Conservation (phyloP, 2,329 filamentous ascomycete genomes). For the Fusarium sterilihyphosum region DNA sequence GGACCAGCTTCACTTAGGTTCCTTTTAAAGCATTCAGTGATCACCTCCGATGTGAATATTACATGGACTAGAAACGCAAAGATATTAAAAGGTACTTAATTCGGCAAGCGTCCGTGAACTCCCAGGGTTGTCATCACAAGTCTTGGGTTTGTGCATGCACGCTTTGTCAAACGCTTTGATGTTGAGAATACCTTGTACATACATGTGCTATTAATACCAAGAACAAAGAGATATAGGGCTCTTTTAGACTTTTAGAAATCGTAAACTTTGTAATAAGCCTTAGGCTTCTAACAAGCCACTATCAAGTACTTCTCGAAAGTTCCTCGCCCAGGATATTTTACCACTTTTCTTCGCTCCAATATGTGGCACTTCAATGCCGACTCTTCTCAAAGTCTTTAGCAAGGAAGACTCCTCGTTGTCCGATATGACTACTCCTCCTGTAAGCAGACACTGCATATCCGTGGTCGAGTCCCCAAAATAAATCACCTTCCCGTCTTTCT, state of each 20-base stretch:
- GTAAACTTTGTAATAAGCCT: not conserved
- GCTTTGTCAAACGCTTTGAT: not conserved
- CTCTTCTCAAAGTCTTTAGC: conserved; percentile 49
- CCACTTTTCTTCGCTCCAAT: conserved; percentile 38
- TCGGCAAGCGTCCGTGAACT: not conserved
- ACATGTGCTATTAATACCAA: not conserved
- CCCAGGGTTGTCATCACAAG: not conserved
- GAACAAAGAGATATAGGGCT: not conserved
- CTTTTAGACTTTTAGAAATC: not conserved
- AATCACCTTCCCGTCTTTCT: conserved; percentile 45
- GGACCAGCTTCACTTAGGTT: not conserved
- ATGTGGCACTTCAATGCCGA: conserved; percentile 53
- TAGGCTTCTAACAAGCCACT: conserved; percentile 40
- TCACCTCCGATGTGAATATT: not conserved
- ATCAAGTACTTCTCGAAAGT: conserved; percentile 55
- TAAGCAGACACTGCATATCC: conserved; percentile 63
- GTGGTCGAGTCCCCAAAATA: conserved; percentile 69
- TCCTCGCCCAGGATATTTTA: conserved; percentile 53
- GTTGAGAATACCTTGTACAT: not conserved
- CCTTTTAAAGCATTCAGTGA: not conserved
- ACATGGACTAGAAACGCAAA: not conserved
- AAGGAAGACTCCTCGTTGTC: conserved; percentile 49
- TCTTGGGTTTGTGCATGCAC: not conserved
- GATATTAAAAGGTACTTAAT: not conserved
- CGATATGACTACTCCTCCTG: conserved; percentile 59